Evolutionary conservation across 306 rosid species (phyloP).

Genomic region (Canavalia gladiata): DNA sequence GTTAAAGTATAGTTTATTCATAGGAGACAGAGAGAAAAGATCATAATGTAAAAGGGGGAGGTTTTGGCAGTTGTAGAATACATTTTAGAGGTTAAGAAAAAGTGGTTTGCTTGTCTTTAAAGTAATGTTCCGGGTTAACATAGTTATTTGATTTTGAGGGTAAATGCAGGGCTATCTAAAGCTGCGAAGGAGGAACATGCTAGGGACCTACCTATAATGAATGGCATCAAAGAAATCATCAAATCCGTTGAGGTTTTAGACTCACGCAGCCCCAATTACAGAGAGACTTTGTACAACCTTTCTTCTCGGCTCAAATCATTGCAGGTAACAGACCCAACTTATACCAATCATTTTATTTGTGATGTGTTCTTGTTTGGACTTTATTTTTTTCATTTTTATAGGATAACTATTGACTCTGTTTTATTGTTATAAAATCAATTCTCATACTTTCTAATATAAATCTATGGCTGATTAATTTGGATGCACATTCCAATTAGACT

Average conservation of each 20-base stretch:
- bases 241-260: slow-evolving; percentile 79
- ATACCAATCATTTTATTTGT: not conserved
- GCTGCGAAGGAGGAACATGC: slow-evolving; percentile 86
- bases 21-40: not conserved
- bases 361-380: not conserved
- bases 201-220: slow-evolving; percentile 86
- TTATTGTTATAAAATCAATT: too few relatives aligned
- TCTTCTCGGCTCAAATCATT: slow-evolving; percentile 67
- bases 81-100: not conserved
- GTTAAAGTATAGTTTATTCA: not conserved
- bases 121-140: slow-evolving; percentile 36
- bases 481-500: too few relatives aligned
- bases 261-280: slow-evolving; percentile 60
- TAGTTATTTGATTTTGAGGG: slow-evolving; percentile 24
- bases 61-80: not conserved
- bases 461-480: too few relatives aligned
- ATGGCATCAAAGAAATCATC: slow-evolving; percentile 89
- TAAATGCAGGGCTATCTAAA: slow-evolving; percentile 66
- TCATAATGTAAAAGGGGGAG: not conserved
- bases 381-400: not conserved
- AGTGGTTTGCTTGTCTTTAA: slow-evolving; percentile 40
- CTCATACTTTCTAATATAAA: too few relatives aligned
- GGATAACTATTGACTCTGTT: too few relatives aligned
- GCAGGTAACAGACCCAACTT: slow-evolving; percentile 54
- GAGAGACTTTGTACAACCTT: slow-evolving; percentile 65